Evolutionary conservation across 192 early-diverging fungal genomes (phyloP).

Genomic region (Coemansia sp.): DNA sequence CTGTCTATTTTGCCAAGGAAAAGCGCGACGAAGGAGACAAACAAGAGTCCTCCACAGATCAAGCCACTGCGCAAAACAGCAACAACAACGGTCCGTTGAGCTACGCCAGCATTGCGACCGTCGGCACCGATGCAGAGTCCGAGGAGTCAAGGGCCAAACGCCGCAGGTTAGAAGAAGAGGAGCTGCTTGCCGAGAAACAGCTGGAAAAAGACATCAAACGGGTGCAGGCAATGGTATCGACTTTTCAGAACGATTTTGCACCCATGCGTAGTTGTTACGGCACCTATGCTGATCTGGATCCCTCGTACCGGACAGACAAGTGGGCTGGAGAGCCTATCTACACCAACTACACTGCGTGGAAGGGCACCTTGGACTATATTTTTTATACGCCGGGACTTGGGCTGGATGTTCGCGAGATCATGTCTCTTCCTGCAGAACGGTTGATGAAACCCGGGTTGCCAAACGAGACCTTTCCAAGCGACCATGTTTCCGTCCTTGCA

Average conservation of each 20-base stretch:
- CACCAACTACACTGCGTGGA: conserved; percentile 53
- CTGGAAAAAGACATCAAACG: conserved; percentile 27
- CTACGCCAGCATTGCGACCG: conserved; percentile 29
- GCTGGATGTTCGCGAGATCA: conserved; percentile 21
- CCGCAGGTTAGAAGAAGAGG: conserved; percentile 31
- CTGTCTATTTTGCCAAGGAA: conserved; percentile 6
- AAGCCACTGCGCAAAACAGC: neutral
- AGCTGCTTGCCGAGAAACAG: conserved; percentile 21
- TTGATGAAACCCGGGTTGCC: conserved; percentile 49
- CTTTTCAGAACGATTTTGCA: conserved; percentile 20
- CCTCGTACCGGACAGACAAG: conserved; percentile 37
- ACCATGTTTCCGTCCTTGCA: conserved; percentile 46
- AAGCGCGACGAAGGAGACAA: conserved; percentile 5
- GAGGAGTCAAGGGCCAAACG: conserved; percentile 18
- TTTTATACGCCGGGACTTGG: conserved; percentile 22
- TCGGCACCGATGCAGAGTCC: conserved; percentile 16
- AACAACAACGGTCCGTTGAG: conserved; percentile 6
- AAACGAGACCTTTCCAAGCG: conserved; percentile 47
- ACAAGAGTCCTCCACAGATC: neutral
- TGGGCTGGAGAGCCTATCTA: conserved; percentile 55
- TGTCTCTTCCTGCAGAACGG: conserved; percentile 37
- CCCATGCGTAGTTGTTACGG: conserved; percentile 42
- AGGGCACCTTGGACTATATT: conserved; percentile 55
- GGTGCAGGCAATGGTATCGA: conserved; percentile 19
- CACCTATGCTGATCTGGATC: conserved; percentile 46